These are phyloP conservation scores for Mycena belliarum DNA, from an alignment of 768 basidiomycete species.

Conservation along the genomic window DNA sequence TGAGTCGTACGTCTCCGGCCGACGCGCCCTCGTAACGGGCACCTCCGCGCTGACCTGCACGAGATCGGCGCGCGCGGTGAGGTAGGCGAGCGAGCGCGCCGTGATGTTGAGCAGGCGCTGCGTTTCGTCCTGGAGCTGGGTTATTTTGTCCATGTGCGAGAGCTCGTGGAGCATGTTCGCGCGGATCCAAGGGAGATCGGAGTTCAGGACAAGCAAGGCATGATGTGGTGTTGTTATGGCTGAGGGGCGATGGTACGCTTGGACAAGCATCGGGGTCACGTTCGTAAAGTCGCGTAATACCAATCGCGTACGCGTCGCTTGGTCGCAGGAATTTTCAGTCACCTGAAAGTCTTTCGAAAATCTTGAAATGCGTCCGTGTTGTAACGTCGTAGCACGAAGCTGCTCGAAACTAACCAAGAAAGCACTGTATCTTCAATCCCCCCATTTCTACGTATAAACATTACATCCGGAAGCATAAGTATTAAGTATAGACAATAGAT, in stretches of 20 bases:
- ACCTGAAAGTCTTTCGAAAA: too few relatives aligned
- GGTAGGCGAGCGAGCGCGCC: constrained; percentile 78
- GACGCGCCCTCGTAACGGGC: constrained; percentile 80
- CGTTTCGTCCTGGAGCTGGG: constrained; percentile 92
- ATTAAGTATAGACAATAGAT: too few relatives aligned
- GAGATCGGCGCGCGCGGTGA: constrained; percentile 76
- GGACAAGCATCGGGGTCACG: neutral
- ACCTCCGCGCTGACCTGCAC: constrained; percentile 74
- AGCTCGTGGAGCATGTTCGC: constrained; percentile 89
- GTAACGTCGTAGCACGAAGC: too few relatives aligned
- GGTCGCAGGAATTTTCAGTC: too few relatives aligned
- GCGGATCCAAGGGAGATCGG: constrained; percentile 20
- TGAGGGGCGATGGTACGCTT: too few relatives aligned
- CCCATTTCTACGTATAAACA: too few relatives aligned
- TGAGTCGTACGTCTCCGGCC: constrained; percentile 68
- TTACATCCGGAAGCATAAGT: too few relatives aligned
- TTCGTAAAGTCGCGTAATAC: neutral
- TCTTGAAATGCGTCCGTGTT: too few relatives aligned
- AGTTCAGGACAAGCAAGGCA: neutral
- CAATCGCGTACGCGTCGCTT: too few relatives aligned
- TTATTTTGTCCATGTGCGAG: constrained; percentile 94
- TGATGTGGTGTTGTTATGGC: neutral
- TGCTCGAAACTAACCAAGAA: too few relatives aligned
- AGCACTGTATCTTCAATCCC: too few relatives aligned
- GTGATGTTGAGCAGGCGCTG: constrained; percentile 91